These are phyloP conservation scores for Xanthoceras sorbifolium DNA, from an alignment of 345 rosid genomes.

Conservation along the genomic window DNA sequence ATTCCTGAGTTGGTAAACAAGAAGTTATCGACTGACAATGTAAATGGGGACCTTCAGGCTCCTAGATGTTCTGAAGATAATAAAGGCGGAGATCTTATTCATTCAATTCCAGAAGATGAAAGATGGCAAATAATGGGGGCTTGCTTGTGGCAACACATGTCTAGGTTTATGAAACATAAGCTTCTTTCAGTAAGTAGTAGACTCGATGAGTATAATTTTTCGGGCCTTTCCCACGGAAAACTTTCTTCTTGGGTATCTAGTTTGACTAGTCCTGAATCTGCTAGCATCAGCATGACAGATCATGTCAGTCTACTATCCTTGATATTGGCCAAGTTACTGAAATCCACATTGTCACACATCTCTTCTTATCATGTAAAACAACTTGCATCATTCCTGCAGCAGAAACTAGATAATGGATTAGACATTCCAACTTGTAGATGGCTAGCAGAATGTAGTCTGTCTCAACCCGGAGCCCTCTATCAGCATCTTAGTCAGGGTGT, in stretches of 20 bases:
- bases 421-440: constrained; percentile 54
- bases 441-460: constrained; percentile 51
- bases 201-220: constrained; percentile 39
- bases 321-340: constrained; percentile 50
- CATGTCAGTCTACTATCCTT: constrained; percentile 37
- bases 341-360: constrained; percentile 45
- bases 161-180: constrained; percentile 59
- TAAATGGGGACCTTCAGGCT: constrained; percentile 25
- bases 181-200: constrained; percentile 40
- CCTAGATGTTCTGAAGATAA: constrained; percentile 26
- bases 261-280: constrained; percentile 35
- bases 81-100: constrained; percentile 33
- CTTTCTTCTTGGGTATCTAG: constrained; percentile 35
- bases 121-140: constrained; percentile 64
- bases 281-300: constrained; percentile 39
- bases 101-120: constrained; percentile 72
- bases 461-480: constrained; percentile 42
- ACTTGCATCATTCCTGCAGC: constrained; percentile 53
- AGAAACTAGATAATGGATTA: constrained; percentile 55
- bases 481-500: constrained; percentile 31
- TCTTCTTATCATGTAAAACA: constrained; percentile 71
- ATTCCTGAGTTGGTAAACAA: constrained; percentile 28
- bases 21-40: constrained; percentile 30
- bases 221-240: constrained; percentile 32
- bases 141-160: constrained; percentile 80